Evolutionary conservation across 1,284 basidiomycete genomes (phyloP).

Genomic region (Coniferiporia sulphurascens): DNA sequence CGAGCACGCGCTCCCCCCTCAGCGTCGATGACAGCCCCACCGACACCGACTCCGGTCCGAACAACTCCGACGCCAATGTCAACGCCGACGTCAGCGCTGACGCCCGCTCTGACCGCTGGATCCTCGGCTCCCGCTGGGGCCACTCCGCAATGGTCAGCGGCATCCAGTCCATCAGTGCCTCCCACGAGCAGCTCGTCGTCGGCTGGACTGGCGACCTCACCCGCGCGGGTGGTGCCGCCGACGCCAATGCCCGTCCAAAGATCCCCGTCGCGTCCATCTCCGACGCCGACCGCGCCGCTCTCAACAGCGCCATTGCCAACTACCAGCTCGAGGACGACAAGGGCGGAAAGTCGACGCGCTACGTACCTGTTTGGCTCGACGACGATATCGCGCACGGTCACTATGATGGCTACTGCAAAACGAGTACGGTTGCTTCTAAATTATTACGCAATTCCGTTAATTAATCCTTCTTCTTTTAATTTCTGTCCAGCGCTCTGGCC

Average conservation of each 20-base stretch:
- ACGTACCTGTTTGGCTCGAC: conserved; percentile 90
- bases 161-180: conserved; percentile 76
- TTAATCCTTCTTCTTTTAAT: neutral
- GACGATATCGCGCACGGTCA: conserved; percentile 89
- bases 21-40: too few species aligned
- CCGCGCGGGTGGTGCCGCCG: conserved; percentile 26
- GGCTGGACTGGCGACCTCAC: conserved; percentile 92
- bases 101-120: conserved; percentile 48
- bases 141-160: conserved; percentile 96
- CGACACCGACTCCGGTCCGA: too few species aligned
- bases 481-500: conserved; percentile 75
- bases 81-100: conserved; percentile 22
- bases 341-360: conserved; percentile 31
- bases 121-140: conserved; percentile 76
- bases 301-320: conserved; percentile 55
- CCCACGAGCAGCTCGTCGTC: conserved; percentile 87
- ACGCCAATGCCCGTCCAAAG: conserved; percentile 22
- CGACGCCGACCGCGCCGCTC: conserved; percentile 52
- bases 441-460: neutral
- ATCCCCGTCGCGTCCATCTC: conserved; percentile 49
- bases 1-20: too few species aligned
- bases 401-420: conserved; percentile 98
- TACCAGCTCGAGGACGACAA: conserved; percentile 18
- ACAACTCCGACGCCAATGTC: conserved; percentile 19
- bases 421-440: conserved; percentile 58